Evolutionary conservation across 1,139 yeast genomes (phyloP), one percentile per base, ranked within the genome.

Genomic region (Nadsonia commutata): DNA sequence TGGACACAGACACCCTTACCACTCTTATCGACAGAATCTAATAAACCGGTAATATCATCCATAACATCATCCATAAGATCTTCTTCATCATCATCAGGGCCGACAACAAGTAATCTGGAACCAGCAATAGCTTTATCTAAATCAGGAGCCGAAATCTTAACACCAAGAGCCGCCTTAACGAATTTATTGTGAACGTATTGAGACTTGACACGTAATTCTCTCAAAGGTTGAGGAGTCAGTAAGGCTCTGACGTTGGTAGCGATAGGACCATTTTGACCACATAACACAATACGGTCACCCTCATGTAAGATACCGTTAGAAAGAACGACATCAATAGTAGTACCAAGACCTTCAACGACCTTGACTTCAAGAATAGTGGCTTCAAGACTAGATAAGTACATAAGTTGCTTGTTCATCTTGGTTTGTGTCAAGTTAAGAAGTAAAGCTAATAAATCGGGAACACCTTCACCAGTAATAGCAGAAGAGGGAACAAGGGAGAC

Each of bases 391-490:
- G 96, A 80, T 54, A 93, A 71, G 71, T 93, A 93, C 93, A 85
- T 90, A 68, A 93, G 80, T 71, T 90, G 96, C 65, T 88, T 88
- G 49, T 95, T 83, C 99, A 93, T 93, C 71, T 98, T 81, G 78
- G 85, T 82, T 68, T 93, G 97, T 20, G 98, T 90, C 58, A 93
- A 75, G 64, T 90, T 97, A 56, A 93, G 74, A 60, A 93, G 72
- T 63, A 93, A 75, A 90, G 95, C 88, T 60, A 93, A 77, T 67
- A 93, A 74, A 76, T 93, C 99, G 40, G 99, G 98, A 55, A 93
- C 93, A 80, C 99, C 99, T 67, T 93, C 99, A 64, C 98, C 99
- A 22, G 97, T 88, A 41, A 88, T 94, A 46, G 99, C 98, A 49
- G 97, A 88, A 13, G 98, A 90, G 54, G 99, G 98, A 45, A 93